phyloP scores from a whole-genome alignment of 23 red algal genomes.

The Gracilaria domingensis region DNA sequence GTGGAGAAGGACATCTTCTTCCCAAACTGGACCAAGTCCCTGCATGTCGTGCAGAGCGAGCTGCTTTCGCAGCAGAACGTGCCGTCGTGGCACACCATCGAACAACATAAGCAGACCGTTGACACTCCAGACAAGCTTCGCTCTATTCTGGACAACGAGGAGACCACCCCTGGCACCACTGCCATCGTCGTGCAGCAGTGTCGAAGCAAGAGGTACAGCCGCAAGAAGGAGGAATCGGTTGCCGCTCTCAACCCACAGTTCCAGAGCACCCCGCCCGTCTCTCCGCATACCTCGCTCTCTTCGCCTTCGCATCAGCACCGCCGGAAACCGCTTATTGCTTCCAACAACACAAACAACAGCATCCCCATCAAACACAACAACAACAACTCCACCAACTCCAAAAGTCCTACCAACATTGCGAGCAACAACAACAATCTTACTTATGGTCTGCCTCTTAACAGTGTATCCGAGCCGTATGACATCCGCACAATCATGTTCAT shows the following conservation, averaged over 20 bases:
- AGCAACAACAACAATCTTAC: slow-evolving; percentile 2
- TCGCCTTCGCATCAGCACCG: not conserved
- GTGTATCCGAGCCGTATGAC: slow-evolving; percentile 9
- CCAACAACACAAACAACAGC: not conserved
- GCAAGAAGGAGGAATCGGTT: slow-evolving; percentile 16
- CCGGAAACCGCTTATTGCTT: not conserved
- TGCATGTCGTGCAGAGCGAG: slow-evolving; percentile 46
- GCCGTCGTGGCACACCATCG: slow-evolving; percentile 40
- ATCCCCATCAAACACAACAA: not conserved
- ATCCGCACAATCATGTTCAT: not conserved
- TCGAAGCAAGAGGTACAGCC: slow-evolving; percentile 62
- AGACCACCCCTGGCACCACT: slow-evolving; percentile 8
- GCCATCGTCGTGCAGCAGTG: slow-evolving; percentile 63
- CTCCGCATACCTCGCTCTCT: not conserved
- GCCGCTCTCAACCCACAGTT: no score
- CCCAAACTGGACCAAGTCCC: slow-evolving; percentile 64
- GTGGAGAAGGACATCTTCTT: slow-evolving; percentile 75
- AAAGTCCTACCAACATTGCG: not conserved
- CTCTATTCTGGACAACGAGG: slow-evolving; percentile 51
- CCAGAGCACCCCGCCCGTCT: no score
- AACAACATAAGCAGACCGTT: slow-evolving; percentile 26
- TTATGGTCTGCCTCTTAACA: not conserved
- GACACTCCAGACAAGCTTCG: slow-evolving; percentile 30
- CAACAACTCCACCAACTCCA: not conserved
- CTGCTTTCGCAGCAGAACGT: slow-evolving; percentile 14